phyloP scores from a whole-genome alignment of 768 basidiomycete genomes.

The Sutorius australiensis region DNA sequence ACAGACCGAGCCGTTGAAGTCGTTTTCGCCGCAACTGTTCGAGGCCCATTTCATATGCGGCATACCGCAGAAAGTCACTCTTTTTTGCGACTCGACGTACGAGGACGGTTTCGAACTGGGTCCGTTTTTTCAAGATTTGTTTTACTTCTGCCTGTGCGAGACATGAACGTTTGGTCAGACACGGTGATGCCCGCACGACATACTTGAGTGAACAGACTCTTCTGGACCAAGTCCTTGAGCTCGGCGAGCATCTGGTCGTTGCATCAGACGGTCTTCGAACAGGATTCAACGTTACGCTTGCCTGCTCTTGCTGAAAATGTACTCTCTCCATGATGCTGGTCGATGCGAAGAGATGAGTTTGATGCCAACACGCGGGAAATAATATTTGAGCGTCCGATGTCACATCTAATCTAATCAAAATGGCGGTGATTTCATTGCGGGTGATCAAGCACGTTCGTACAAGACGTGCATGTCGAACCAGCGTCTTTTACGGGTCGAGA shows the following conservation, averaged over 20 bases:
- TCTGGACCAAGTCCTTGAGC: constrained; percentile 88
- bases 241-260: constrained; percentile 80
- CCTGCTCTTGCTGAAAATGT: constrained; percentile 92
- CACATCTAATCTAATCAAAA: constrained; percentile 19
- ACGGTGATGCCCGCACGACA: constrained; percentile 20
- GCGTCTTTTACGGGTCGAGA: background rate
- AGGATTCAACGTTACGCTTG: constrained; percentile 20
- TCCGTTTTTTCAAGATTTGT: constrained; percentile 80
- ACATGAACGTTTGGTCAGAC: constrained; percentile 2
- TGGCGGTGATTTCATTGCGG: background rate
- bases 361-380: constrained; percentile 9
- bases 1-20: constrained; percentile 65
- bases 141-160: constrained; percentile 66
- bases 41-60: constrained; percentile 86
- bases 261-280: constrained; percentile 1
- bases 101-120: constrained; percentile 77
- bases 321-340: constrained; percentile 77
- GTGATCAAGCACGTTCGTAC: constrained; percentile 1
- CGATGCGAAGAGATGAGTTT: background rate
- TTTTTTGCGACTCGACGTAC: constrained; percentile 83
- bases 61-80: constrained; percentile 85
- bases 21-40: constrained; percentile 79
- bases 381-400: background rate
- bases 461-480: background rate
- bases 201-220: constrained; percentile 78